Evolutionary conservation across 2,329 filamentous ascomycete species (phyloP).

Genomic region (Fonsecaea nubica): DNA sequence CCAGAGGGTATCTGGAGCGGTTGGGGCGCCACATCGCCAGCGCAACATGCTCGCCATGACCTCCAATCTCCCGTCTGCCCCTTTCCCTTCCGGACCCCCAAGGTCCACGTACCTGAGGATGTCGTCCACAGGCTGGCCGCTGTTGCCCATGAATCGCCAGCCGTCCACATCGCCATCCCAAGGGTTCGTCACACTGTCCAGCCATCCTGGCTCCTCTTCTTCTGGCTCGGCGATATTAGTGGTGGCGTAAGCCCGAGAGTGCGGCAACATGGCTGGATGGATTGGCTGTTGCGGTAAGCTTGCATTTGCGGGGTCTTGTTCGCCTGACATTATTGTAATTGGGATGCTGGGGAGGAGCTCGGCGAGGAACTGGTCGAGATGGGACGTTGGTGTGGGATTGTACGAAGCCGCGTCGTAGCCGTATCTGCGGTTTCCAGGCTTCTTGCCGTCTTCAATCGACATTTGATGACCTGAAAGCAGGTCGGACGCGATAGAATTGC

Average conservation of each 20-base stretch:
- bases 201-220: constrained; percentile 68
- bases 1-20: constrained; percentile 95
- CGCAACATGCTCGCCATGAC: constrained; percentile 95
- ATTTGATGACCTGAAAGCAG: constrained; percentile 41
- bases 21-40: constrained; percentile 90
- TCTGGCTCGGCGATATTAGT: constrained; percentile 51
- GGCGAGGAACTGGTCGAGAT: constrained; percentile 82
- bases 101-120: constrained; percentile 85
- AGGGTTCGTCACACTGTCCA: constrained; percentile 90
- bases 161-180: constrained; percentile 91
- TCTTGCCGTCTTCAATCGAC: constrained; percentile 54
- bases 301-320: constrained; percentile 83
- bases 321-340: constrained; percentile 85
- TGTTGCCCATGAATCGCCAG: constrained; percentile 83
- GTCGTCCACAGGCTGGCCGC: constrained; percentile 92
- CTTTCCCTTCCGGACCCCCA: constrained; percentile 39
- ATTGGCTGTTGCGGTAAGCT: constrained; percentile 92
- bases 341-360: constrained; percentile 84
- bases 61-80: constrained; percentile 67
- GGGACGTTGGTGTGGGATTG: constrained; percentile 82
- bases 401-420: constrained; percentile 90
- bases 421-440: constrained; percentile 74
- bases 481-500: constrained; percentile 67
- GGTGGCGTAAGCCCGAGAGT: constrained; percentile 69
- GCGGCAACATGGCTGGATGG: constrained; percentile 88